These are phyloP conservation scores for Fusarium verrucosum DNA, from an alignment of 2,329 filamentous ascomycete genomes.

Conservation along the genomic window DNA sequence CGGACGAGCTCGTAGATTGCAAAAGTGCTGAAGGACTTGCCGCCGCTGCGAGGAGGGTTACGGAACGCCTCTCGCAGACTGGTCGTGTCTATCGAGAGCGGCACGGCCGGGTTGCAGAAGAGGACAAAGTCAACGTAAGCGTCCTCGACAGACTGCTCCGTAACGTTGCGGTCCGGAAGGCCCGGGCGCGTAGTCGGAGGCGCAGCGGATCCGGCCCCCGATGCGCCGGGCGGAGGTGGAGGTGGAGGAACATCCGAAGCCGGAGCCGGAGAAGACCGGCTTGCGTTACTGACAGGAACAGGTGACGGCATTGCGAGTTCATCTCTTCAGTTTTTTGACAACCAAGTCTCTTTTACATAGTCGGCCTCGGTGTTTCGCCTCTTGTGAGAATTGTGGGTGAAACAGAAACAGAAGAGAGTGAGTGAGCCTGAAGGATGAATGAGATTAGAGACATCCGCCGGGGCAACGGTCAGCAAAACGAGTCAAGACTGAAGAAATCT, in stretches of 20 bases:
- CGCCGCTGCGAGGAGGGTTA: slow-evolving; percentile 84
- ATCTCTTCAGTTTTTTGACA: slow-evolving; percentile 27
- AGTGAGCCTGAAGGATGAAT: slow-evolving; percentile 4
- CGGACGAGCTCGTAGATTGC: slow-evolving; percentile 80
- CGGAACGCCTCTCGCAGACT: slow-evolving; percentile 80
- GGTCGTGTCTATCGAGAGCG: slow-evolving; percentile 71
- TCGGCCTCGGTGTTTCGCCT: slow-evolving; percentile 19
- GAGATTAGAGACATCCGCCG: slow-evolving; percentile 33
- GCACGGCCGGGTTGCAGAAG: slow-evolving; percentile 86
- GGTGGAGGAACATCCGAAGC: slow-evolving; percentile 19
- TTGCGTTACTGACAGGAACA: slow-evolving; percentile 18
- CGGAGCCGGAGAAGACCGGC: slow-evolving; percentile 20
- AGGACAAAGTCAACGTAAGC: slow-evolving; percentile 87
- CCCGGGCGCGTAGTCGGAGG: slow-evolving; percentile 38
- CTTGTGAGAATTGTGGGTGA: slow-evolving; percentile 13
- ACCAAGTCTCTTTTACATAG: slow-evolving; percentile 19
- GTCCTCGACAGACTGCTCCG: slow-evolving; percentile 77
- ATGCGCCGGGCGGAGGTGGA: slow-evolving; percentile 29
- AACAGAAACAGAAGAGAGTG: slow-evolving; percentile 10
- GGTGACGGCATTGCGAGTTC: slow-evolving; percentile 39
- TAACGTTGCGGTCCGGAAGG: slow-evolving; percentile 75
- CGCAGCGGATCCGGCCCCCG: slow-evolving; percentile 32
- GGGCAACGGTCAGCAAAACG: slow-evolving; percentile 11
- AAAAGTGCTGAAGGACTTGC: slow-evolving; percentile 84
- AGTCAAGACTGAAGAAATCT: neutral